phyloP scores from a whole-genome alignment of 2,329 filamentous ascomycete species.

The Orbilia quercus region DNA sequence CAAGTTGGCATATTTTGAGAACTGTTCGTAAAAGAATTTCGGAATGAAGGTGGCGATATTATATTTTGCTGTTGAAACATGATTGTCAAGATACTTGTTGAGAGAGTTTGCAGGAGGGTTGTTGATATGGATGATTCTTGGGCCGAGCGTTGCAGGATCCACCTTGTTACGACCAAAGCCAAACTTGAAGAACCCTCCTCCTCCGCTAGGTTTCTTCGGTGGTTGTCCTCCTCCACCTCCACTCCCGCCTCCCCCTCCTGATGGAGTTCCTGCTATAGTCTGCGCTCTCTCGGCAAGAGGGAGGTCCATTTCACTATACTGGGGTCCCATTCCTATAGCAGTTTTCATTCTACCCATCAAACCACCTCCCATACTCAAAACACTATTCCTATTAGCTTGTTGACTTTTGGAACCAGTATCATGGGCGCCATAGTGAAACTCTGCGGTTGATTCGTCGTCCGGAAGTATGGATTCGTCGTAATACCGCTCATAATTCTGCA shows the following conservation, averaged over 20 bases:
- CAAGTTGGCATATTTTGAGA: conserved; percentile 98
- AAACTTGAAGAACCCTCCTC: conserved; percentile 85
- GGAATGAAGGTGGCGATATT: conserved; percentile 91
- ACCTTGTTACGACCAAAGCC: conserved; percentile 85
- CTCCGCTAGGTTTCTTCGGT: conserved; percentile 67
- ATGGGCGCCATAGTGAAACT: conserved; percentile 82
- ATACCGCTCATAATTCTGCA: conserved; percentile 91
- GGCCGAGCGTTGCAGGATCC: conserved; percentile 90
- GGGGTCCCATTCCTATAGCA: conserved; percentile 83
- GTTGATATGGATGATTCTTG: conserved; percentile 93
- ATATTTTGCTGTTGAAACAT: conserved; percentile 98
- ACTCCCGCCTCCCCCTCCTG: conserved; percentile 63
- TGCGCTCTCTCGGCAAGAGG: conserved; percentile 80
- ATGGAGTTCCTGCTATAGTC: conserved; percentile 65
- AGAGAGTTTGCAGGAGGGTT: conserved; percentile 89
- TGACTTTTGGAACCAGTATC: conserved; percentile 72
- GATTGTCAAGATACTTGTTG: conserved; percentile 94
- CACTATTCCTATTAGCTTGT: conserved; percentile 75
- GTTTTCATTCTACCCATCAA: conserved; percentile 88
- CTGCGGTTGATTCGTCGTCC: conserved; percentile 83
- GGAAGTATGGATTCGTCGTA: conserved; percentile 72
- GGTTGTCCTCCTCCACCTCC: conserved; percentile 62
- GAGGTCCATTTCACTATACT: conserved; percentile 98
- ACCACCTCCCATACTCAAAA: conserved; percentile 85
- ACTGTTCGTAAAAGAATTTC: conserved; percentile 97